These are phyloP conservation scores for Phytophthora quininea DNA, from an alignment of 352 stramenopile genomes.

Conservation along the genomic window DNA sequence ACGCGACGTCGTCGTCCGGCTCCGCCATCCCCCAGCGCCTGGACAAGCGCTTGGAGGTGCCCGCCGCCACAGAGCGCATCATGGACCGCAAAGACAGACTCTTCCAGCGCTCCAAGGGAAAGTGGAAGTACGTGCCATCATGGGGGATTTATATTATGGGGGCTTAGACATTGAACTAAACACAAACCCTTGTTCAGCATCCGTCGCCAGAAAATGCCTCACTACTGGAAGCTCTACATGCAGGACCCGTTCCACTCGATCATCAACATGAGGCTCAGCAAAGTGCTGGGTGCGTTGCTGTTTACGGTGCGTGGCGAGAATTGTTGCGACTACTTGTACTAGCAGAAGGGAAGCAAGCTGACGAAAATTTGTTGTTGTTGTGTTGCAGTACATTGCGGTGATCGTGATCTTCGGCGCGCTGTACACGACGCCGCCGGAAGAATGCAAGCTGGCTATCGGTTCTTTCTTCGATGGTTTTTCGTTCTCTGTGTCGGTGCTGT, in stretches of 20 bases:
- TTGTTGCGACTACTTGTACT: slow-evolving; percentile 13
- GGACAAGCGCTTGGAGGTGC: slow-evolving; percentile 30
- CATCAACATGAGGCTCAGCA: slow-evolving; percentile 82
- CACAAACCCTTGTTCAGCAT: slow-evolving; percentile 48
- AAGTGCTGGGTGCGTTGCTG: slow-evolving; percentile 57
- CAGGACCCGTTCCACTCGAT: slow-evolving; percentile 86
- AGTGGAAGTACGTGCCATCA: slow-evolving; percentile 71
- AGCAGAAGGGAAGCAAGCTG: no score
- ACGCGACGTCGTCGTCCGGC: slow-evolving; percentile 20
- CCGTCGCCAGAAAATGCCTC: slow-evolving; percentile 70
- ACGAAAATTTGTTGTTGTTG: slow-evolving; percentile 8
- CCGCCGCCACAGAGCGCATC: slow-evolving; percentile 57
- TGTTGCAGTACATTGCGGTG: slow-evolving; percentile 65
- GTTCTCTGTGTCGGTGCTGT: slow-evolving; percentile 82
- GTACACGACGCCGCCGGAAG: slow-evolving; percentile 71
- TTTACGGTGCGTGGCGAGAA: slow-evolving; percentile 35
- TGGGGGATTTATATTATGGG: no score
- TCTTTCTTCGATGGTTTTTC: slow-evolving; percentile 80
- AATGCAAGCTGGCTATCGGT: slow-evolving; percentile 73
- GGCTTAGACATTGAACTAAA: no score
- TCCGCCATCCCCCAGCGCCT: slow-evolving; percentile 13
- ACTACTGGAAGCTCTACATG: slow-evolving; percentile 87
- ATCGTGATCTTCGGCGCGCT: slow-evolving; percentile 73
- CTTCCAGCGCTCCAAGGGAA: slow-evolving; percentile 72
- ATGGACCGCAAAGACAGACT: slow-evolving; percentile 74